phyloP scores from a whole-genome alignment of 352 stramenopile genomes.

The Elongisporangium undulatum region DNA sequence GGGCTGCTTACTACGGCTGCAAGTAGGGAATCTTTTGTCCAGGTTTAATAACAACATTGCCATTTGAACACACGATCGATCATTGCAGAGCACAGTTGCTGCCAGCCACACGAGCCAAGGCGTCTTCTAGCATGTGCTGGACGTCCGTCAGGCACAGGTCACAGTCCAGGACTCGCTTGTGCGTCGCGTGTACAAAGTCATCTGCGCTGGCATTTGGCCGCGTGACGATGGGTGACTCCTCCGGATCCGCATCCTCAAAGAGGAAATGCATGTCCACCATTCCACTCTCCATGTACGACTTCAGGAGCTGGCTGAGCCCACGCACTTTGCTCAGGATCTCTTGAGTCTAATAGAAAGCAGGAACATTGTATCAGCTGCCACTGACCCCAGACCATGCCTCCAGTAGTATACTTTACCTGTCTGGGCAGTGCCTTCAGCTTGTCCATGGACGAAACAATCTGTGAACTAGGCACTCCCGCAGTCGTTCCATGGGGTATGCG shows the following conservation, averaged over 20 bases:
- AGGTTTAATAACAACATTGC: no score
- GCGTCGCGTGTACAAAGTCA: neutral
- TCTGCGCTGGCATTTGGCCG: neutral
- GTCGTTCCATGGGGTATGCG: neutral
- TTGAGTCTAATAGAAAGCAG: constrained; percentile 14
- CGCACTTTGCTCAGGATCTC: constrained; percentile 19
- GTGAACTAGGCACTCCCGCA: neutral
- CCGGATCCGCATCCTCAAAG: constrained; percentile 1
- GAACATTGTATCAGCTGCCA: constrained; percentile 1
- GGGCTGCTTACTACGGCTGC: neutral
- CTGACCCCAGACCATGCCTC: neutral
- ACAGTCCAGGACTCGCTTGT: constrained; percentile 12
- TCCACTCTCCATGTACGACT: constrained; percentile 27
- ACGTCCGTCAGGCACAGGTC: constrained; percentile 19
- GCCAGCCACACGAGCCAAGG: constrained; percentile 29
- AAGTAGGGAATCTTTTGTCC: no score
- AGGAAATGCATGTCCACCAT: constrained; percentile 29
- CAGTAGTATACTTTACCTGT: neutral
- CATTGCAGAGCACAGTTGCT: constrained; percentile 39
- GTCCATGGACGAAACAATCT: neutral
- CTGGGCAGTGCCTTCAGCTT: neutral
- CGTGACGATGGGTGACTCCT: neutral
- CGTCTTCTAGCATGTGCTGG: constrained; percentile 36
- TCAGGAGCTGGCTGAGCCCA: constrained; percentile 24
- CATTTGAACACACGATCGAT: constrained; percentile 1